Evolutionary conservation across 306 rosid genomes (phyloP).

Genomic region (Carpinus fangiana): DNA sequence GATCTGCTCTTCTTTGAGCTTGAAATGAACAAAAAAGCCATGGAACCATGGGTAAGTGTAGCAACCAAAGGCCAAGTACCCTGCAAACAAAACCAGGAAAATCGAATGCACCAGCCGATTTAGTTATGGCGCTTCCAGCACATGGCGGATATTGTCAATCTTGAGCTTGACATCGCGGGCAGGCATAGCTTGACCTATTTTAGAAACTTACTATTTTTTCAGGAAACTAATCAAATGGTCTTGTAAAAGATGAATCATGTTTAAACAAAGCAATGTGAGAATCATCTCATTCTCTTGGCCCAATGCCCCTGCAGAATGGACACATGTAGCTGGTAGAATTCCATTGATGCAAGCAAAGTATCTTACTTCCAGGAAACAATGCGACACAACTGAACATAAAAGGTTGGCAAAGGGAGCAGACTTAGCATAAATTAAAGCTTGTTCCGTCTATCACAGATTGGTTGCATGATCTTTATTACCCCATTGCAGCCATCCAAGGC

Average conservation of each 20-base stretch:
- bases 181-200: not conserved
- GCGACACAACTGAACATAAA: not conserved
- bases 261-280: not conserved
- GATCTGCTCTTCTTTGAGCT: not conserved
- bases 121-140: not conserved
- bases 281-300: not conserved
- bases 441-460: not conserved
- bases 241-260: not conserved
- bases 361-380: not conserved
- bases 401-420: conserved; percentile 2
- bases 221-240: not conserved
- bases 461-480: not conserved
- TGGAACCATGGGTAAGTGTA: not conserved
- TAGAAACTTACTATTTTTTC: not conserved
- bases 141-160: not conserved
- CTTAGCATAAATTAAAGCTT: not conserved
- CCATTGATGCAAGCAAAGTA: not conserved
- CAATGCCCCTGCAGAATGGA: not conserved
- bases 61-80: not conserved
- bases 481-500: not conserved
- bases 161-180: conserved; percentile 12
- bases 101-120: not conserved
- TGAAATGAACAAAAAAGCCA: not conserved
- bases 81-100: not conserved
- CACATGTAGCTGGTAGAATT: not conserved